Conservation (phyloP, 176 grass and related monocot genomes). For the Oryza glumipatula region DNA sequence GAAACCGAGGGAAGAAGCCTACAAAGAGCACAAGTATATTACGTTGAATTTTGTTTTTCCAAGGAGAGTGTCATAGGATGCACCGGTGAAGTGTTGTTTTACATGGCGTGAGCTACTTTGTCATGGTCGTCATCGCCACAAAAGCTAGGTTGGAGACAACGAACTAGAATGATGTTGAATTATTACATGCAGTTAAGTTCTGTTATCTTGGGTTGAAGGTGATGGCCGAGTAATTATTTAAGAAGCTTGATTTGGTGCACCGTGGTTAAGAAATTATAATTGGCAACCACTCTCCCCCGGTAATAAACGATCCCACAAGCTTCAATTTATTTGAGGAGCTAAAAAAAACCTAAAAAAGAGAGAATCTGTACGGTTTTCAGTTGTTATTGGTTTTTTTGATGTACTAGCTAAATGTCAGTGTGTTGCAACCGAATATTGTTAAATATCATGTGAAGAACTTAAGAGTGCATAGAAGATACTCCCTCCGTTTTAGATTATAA, state of each 20-base stretch:
- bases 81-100: conserved; percentile 34
- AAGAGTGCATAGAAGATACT: too few species aligned
- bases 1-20: conserved; percentile 42
- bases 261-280: not conserved
- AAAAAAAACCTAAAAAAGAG: too few species aligned
- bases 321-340: too few species aligned
- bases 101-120: conserved; percentile 21
- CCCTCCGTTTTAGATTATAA: too few species aligned
- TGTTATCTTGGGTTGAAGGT: not conserved
- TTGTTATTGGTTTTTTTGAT: too few species aligned
- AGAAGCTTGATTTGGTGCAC: not conserved
- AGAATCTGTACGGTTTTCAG: too few species aligned
- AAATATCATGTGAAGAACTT: too few species aligned
- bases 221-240: not conserved
- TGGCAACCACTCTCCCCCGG: too few species aligned
- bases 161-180: not conserved
- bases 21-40: not conserved
- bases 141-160: conserved; percentile 36
- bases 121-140: conserved; percentile 36
- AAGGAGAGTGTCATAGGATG: conserved; percentile 42
- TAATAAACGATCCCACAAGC: too few species aligned
- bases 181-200: not conserved
- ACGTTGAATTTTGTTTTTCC: not conserved
- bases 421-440: too few species aligned
- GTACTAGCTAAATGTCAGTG: too few species aligned